Conservation (phyloP, 2,329 filamentous ascomycete species). For the Elsinoe batatas region DNA sequence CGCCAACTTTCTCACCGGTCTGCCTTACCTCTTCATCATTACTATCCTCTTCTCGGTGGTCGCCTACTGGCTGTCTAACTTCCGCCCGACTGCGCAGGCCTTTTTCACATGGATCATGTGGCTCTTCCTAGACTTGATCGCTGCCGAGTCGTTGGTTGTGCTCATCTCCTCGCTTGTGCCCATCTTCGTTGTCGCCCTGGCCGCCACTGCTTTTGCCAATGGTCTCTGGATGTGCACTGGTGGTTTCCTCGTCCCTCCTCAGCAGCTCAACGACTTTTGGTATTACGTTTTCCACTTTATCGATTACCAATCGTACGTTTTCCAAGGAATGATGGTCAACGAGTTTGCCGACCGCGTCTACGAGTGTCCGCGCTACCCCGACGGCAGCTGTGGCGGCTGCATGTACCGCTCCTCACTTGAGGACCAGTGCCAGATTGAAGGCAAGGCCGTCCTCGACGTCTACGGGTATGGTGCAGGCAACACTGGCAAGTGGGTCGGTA, state of each 20-base stretch:
- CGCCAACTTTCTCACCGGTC: slow-evolving; percentile 71
- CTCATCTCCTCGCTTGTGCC: slow-evolving; percentile 63
- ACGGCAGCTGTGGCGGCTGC: slow-evolving; percentile 48
- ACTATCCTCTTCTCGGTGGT: slow-evolving; percentile 64
- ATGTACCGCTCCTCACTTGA: slow-evolving; percentile 58
- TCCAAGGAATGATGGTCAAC: slow-evolving; percentile 89
- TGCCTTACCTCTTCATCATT: slow-evolving; percentile 71
- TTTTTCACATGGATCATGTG: slow-evolving; percentile 76
- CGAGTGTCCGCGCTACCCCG: slow-evolving; percentile 37
- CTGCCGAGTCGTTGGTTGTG: slow-evolving; percentile 74
- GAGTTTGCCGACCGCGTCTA: slow-evolving; percentile 62
- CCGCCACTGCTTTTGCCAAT: slow-evolving; percentile 74
- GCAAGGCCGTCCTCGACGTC: slow-evolving; percentile 56
- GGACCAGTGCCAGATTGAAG: slow-evolving; percentile 58
- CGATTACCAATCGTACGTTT: slow-evolving; percentile 78
- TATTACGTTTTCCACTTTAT: slow-evolving; percentile 82
- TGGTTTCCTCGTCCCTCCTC: slow-evolving; percentile 68
- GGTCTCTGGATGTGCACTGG: slow-evolving; percentile 82
- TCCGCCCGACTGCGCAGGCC: slow-evolving; percentile 51
- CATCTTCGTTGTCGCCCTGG: slow-evolving; percentile 69
- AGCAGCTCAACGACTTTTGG: slow-evolving; percentile 71
- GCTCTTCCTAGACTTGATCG: slow-evolving; percentile 75
- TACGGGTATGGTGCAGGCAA: slow-evolving; percentile 60
- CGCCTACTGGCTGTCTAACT: slow-evolving; percentile 72
- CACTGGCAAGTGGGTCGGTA: slow-evolving; percentile 62